Base-by-base conservation (phyloP, 2,329 filamentous ascomycete species). In the Cladosporium sphaerospermum region DNA sequence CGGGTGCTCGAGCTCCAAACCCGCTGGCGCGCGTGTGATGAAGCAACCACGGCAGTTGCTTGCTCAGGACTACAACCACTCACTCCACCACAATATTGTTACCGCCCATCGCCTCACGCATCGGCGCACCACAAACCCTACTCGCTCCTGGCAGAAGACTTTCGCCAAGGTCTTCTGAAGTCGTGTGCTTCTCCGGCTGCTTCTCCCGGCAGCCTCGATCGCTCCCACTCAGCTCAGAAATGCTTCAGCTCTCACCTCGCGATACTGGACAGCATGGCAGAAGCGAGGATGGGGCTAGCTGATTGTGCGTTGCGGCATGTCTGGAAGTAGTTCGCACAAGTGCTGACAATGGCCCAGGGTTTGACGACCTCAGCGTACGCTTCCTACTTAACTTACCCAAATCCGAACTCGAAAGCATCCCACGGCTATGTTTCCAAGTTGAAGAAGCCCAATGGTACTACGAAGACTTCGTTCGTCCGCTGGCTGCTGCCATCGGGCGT, bases 401-500 rank as follows among this genome's bases (percentile, higher is more conserved):
- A 59, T 89, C 93, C 71, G 93, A 99, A 71, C 81, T 97, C 44
- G 84, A 85, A 60, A 90, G 88, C 2, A 88, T 96, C 54, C 89
- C 90, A 68, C 86, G 93, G 67, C 93, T 99, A 73, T 97, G 92
- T 74, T 99, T 99, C 71, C 91, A 97, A 73, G 88, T 99, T 62
- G 93, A 99, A 73, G 95, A 99, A 73, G 93, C 93, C 64, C 95
- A 99, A 83, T 99, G 93, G 93, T 99, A 95, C 73, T 99, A 99
- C 81, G 93, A 99, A 77, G 93, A 99, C 73, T 99, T 99, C 69
- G 89, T 99, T 69, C 88, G 93, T 45, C 91, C 92, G 9, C 56
- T 59, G 19, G 59, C 55, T 7, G 60, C 59, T 4, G 55, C 59
- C 9, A 39, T 37, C 78, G 93, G 59, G 88, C 96, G 71, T 85